These are phyloP conservation scores for Sugiyamaella mastotermitis DNA, from an alignment of 805 yeast species.

Conservation along the genomic window DNA sequence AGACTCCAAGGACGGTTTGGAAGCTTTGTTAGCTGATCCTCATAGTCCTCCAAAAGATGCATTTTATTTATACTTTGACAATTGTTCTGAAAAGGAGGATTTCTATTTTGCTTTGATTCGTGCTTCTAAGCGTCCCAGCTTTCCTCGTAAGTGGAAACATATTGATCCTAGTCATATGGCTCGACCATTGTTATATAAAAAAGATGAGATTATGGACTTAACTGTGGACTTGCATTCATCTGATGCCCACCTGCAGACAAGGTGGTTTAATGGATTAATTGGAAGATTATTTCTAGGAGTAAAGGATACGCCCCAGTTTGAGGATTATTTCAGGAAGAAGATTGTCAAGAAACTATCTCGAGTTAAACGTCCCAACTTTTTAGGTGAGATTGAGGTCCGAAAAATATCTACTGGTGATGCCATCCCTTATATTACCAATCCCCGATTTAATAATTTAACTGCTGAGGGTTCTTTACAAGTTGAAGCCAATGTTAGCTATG, in stretches of 20 bases:
- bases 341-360: conserved; percentile 69
- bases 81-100: conserved; percentile 82
- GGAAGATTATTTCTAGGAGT: conserved; percentile 78
- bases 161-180: conserved; percentile 64
- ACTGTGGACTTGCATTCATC: conserved; percentile 75
- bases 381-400: conserved; percentile 74
- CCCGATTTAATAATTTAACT: conserved; percentile 52
- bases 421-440: conserved; percentile 75
- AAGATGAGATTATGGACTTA: conserved; percentile 64
- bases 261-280: conserved; percentile 84
- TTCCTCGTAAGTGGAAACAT: conserved; percentile 5
- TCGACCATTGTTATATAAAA: conserved; percentile 62
- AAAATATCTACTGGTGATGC: conserved; percentile 70
- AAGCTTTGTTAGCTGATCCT: conserved; percentile 20
- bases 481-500: conserved; percentile 56
- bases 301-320: conserved; percentile 64
- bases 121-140: conserved; percentile 49
- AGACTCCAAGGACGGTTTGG: conserved; percentile 29
- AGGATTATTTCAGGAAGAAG: conserved; percentile 48
- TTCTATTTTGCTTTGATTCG: conserved; percentile 84
- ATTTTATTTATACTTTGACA: conserved; percentile 67
- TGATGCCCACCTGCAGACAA: conserved; percentile 74
- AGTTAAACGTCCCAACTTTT: conserved; percentile 78
- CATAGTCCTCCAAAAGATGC: conserved; percentile 31
- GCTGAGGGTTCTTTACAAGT: conserved; percentile 75